Evolutionary conservation across 495 filamentous ascomycete genomes (phyloP).

Genomic region (Neurospora sp.): DNA sequence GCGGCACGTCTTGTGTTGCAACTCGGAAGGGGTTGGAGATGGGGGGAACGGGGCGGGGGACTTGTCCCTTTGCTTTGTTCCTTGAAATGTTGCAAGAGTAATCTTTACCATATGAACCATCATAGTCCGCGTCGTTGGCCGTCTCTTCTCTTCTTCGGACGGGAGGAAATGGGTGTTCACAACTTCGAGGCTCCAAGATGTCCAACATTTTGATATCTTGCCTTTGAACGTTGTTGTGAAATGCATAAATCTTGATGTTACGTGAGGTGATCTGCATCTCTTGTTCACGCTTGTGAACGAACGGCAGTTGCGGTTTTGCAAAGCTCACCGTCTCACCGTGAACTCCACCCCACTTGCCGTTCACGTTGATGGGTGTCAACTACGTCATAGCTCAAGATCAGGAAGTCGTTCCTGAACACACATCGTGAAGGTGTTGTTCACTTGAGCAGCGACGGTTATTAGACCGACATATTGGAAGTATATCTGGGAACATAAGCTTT

Average conservation of each 20-base stretch:
- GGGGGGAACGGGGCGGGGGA: conserved; percentile 5
- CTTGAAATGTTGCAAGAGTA: conserved; percentile 34
- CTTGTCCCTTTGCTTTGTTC: conserved; percentile 1
- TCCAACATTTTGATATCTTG: conserved; percentile 33
- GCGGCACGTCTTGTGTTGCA: conserved; percentile 36
- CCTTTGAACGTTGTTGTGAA: neutral
- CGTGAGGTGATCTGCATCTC: neutral
- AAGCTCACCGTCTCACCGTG: neutral
- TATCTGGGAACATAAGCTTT: neutral
- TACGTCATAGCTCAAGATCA: neutral
- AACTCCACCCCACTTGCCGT: neutral
- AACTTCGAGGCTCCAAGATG: conserved; percentile 43
- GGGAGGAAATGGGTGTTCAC: conserved; percentile 11
- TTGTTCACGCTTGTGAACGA: neutral
- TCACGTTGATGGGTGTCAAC: neutral
- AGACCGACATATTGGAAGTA: neutral
- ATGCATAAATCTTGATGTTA: conserved; percentile 3
- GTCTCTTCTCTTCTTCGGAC: conserved; percentile 8
- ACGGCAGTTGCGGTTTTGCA: neutral
- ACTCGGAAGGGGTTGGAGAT: conserved; percentile 34
- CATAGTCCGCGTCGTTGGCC: conserved; percentile 43
- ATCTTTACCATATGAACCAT: conserved; percentile 31
- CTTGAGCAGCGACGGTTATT: neutral
- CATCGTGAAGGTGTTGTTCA: neutral
- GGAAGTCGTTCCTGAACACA: neutral